Base-by-base conservation (phyloP, 1,284 basidiomycete genomes). In the Trametes sp. region DNA sequence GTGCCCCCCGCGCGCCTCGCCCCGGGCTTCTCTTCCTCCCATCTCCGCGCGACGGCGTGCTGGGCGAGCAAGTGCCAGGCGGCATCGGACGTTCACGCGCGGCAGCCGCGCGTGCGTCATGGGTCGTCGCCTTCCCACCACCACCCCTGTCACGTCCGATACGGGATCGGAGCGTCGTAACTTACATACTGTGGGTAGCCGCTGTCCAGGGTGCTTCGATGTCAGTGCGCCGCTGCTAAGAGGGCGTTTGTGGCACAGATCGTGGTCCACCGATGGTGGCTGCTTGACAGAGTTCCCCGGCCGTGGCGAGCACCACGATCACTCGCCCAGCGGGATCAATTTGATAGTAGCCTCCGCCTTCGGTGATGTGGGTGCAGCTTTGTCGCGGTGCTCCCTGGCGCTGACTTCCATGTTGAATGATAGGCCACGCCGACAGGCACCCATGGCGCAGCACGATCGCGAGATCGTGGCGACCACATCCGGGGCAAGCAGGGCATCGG, bases 171-270 rank as follows among this genome's bases (percentile, higher is more conserved):
- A 48, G 54, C 33, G 9, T n/a, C n/a, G n/a, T n/a, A n/a, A n/a
- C n/a, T n/a, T n/a, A n/a, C n/a, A n/a, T n/a, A 6, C 28, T 36
- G 51, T 62, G 57, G 62, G 57, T 62, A 46, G 16, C 49, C 56
- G 56, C 53, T 26, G 33, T 33, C 36, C 28, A 42, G 31, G 35
- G 16, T n/a, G 36, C 59, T 65, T 62, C 60, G 26, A 31, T 54
- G 52, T 54, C 62, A 59, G 16, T 16, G 41, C 41, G 46, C 44
- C 50, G 54, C 41, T 44, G 42, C 46, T 54, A 51, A 41, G 38
- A 55, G 23, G 54, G 54, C 36, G 26, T 56, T 48, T 41, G 44
- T 52, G 33, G 31, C 31, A 31, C 42, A 53, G 36, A 41, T 53
- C 49, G 23, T 26, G 35, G 46, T 14, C 31, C 13, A 41, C 28